These are phyloP conservation scores for Micractinium sp. DNA, from an alignment of 139 green algal species.

Conservation along the genomic window DNA sequence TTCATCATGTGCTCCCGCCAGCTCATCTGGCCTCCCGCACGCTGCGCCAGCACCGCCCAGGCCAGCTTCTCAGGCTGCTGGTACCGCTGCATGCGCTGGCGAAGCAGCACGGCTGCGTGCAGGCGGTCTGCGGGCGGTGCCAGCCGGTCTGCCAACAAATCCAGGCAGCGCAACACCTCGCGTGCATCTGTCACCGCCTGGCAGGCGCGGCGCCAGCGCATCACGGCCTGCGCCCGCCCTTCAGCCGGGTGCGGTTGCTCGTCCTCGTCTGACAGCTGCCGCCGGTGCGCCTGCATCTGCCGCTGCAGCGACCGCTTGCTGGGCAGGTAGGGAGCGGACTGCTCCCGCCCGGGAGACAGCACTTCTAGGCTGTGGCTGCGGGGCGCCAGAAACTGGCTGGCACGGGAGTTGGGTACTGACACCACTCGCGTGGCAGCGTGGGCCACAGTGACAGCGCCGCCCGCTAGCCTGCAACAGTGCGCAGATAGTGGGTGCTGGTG, in stretches of 20 bases:
- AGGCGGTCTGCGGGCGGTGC: conserved; percentile 29
- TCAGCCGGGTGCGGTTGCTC: too few species aligned
- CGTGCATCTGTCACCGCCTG: conserved; percentile 25
- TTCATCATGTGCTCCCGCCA: conserved; percentile 35
- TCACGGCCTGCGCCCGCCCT: neutral
- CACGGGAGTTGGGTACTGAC: neutral
- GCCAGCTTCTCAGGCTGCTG: conserved; percentile 26
- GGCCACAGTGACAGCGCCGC: neutral
- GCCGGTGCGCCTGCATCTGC: neutral
- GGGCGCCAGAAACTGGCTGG: neutral
- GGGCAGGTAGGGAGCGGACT: neutral
- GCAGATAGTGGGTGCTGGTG: neutral
- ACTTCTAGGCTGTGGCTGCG: neutral
- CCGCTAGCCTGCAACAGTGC: neutral
- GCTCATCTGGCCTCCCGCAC: neutral
- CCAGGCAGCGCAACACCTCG: conserved; percentile 4
- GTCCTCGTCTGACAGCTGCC: too few species aligned
- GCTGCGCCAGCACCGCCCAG: conserved; percentile 29
- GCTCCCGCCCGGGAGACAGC: neutral
- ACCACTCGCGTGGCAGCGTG: neutral
- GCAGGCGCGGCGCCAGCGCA: conserved; percentile 41
- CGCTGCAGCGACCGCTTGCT: conserved; percentile 5
- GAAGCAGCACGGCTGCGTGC: conserved; percentile 18
- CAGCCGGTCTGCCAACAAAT: conserved; percentile 35
- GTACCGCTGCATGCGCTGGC: conserved; percentile 18